These are phyloP conservation scores for Colletotrichum sidae DNA, from an alignment of 2,329 filamentous ascomycete species.

Conservation along the genomic window DNA sequence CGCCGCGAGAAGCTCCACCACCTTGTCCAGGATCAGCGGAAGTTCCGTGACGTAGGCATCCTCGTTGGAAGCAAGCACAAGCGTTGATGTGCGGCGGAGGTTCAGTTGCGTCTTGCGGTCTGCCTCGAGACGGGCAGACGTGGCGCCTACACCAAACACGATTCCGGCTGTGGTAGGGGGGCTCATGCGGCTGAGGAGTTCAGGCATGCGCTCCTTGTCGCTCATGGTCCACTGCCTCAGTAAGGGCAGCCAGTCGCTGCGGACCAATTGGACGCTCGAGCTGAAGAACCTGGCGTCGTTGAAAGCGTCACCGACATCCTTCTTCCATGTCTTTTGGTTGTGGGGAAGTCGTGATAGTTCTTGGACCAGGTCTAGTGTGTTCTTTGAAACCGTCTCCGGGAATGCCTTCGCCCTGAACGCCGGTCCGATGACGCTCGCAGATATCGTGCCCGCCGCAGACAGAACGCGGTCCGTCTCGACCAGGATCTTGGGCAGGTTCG, in stretches of 20 bases:
- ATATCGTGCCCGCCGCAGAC: slow-evolving; percentile 82
- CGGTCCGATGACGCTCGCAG: slow-evolving; percentile 83
- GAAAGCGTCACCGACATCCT: slow-evolving; percentile 91
- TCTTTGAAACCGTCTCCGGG: slow-evolving; percentile 83
- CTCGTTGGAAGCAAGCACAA: slow-evolving; percentile 80
- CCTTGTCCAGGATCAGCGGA: slow-evolving; percentile 78
- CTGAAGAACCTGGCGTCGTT: slow-evolving; percentile 89
- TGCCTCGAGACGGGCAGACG: slow-evolving; percentile 92
- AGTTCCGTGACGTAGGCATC: slow-evolving; percentile 87
- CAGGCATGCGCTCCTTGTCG: slow-evolving; percentile 89
- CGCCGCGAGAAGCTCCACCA: slow-evolving; percentile 87
- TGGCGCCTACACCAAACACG: slow-evolving; percentile 97
- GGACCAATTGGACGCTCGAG: slow-evolving; percentile 73
- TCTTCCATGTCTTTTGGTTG: slow-evolving; percentile 91
- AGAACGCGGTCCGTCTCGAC: slow-evolving; percentile 87
- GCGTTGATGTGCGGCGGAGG: slow-evolving; percentile 81
- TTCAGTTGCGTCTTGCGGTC: slow-evolving; percentile 94
- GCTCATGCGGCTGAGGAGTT: slow-evolving; percentile 81
- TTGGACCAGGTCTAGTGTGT: slow-evolving; percentile 78
- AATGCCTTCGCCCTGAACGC: slow-evolving; percentile 86
- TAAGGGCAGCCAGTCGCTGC: slow-evolving; percentile 83
- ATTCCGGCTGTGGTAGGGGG: slow-evolving; percentile 93
- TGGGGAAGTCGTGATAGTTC: slow-evolving; percentile 82
- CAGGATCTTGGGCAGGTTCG: slow-evolving; percentile 83
- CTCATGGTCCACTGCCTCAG: slow-evolving; percentile 85